These are phyloP conservation scores for Plasmodium malariae DNA, from an alignment of 169 alveolate genomes.

Conservation along the genomic window DNA sequence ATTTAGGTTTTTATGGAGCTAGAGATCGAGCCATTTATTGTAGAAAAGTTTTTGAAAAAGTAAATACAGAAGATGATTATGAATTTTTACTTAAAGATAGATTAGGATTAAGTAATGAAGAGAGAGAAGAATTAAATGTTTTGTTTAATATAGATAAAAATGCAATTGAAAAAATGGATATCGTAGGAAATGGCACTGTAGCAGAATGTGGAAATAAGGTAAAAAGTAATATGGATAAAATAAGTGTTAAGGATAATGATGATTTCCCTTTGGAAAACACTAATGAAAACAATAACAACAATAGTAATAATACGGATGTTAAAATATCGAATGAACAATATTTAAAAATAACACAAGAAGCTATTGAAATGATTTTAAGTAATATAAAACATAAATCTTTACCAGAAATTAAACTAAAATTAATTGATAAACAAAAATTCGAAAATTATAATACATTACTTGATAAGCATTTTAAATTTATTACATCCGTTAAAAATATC, in stretches of 20 bases:
- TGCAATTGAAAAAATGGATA: constrained; percentile 30
- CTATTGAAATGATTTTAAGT: constrained; percentile 74
- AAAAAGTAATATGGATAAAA: constrained; percentile 33
- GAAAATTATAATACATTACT: constrained; percentile 67
- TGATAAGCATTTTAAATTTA: constrained; percentile 68
- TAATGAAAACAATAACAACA: constrained; percentile 14
- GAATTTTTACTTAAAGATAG: constrained; percentile 46
- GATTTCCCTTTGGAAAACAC: constrained; percentile 15
- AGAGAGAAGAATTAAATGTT: constrained; percentile 41
- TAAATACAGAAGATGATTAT: constrained; percentile 56
- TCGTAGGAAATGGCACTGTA: background rate
- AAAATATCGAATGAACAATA: constrained; percentile 69
- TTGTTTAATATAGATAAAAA: constrained; percentile 47
- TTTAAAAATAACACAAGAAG: constrained; percentile 69
- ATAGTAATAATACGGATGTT: constrained; percentile 20
- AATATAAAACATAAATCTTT: constrained; percentile 63
- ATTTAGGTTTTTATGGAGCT: constrained; percentile 67
- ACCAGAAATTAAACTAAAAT: constrained; percentile 58
- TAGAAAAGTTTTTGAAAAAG: constrained; percentile 62
- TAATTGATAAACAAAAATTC: constrained; percentile 52
- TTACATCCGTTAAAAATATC: constrained; percentile 61
- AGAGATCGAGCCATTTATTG: constrained; percentile 68
- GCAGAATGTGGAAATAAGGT: background rate
- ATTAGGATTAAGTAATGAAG: constrained; percentile 55
- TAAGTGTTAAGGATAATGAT: constrained; percentile 17